Evolutionary conservation across 176 grass and related monocot genomes (phyloP), one percentile per base, ranked within the genome.

Genomic region (Elaeis guineensis): DNA sequence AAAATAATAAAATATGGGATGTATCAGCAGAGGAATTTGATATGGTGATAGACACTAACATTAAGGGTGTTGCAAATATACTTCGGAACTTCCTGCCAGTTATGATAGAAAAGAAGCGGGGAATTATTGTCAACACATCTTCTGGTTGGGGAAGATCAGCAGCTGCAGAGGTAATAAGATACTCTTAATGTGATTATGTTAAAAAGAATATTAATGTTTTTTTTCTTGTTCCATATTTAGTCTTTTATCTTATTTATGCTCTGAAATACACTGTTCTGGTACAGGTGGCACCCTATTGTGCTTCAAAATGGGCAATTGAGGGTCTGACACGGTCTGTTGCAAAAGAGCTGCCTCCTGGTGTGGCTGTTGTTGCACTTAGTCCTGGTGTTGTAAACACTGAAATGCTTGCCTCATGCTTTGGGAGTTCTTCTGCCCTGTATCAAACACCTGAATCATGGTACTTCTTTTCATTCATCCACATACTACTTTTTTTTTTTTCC

Each of bases 71-170:
- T 3, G 70, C 92, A 16, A 97, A 97, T 75, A 65, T 90, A 55
- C 64, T 97, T 44, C 92, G 92, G 20, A 87, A 97, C 80, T 97
- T 97, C 54, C 53, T 91, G 50, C 92, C 92, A 63, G 83, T 85
- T 57, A 79, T 97, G 83, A 88, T 97, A 71, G 78, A 88, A 72
- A 90, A 75, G 75, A 97, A 90, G 61, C 87, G 85, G 57, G 92
- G 92, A 21, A 90, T 90, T 70, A 78, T 97, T 70, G 65, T 97
- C 26, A 97, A 90, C 66, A 66, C 91, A 30, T 97, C 92, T 25
- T 97, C 92, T 77, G 92, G 92, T 74, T 97, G 92, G 92, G 92
- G 92, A 69, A 84, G 92, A 59, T 97, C 92, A 59, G 81, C 83
- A 58, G 87, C 92, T 72, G 92, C 83, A 17, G 87, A 90, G 92